Conservation (phyloP, 2,329 filamentous ascomycete species). For the Cladosporium sp. region DNA sequence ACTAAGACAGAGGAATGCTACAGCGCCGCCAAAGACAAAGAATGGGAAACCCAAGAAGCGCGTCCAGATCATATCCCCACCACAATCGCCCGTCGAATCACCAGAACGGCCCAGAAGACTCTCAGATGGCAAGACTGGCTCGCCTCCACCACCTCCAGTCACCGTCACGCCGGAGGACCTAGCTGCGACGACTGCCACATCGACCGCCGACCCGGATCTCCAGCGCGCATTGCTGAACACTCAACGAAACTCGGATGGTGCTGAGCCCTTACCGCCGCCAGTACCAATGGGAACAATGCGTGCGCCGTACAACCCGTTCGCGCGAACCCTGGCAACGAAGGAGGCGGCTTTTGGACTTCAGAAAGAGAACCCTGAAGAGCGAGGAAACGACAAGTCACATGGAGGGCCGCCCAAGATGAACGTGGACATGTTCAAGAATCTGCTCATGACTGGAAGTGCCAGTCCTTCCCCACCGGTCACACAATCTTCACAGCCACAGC, state of each 20-base stretch:
- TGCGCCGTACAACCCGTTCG: conserved; percentile 33
- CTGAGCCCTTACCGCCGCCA: conserved; percentile 14
- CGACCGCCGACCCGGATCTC: conserved; percentile 19
- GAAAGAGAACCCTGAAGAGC: conserved; percentile 1
- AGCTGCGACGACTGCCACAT: conserved; percentile 19
- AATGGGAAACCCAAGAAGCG: conserved; percentile 9
- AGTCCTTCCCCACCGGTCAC: conserved; percentile 20
- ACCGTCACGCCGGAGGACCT: conserved; percentile 9
- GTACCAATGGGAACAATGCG: conserved; percentile 12
- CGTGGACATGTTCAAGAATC: conserved; percentile 69
- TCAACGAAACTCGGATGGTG: conserved; percentile 19
- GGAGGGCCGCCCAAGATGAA: conserved; percentile 49
- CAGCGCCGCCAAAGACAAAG: conserved; percentile 18
- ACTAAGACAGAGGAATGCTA: conserved; percentile 20
- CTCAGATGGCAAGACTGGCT: conserved; percentile 6
- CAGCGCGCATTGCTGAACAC: conserved; percentile 21
- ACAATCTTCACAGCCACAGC: conserved; percentile 13
- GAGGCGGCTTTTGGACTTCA: conserved; percentile 21
- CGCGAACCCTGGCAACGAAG: conserved; percentile 27
- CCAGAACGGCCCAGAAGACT: conserved; percentile 9
- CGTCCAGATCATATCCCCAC: conserved; percentile 11
- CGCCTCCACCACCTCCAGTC: conserved; percentile 5
- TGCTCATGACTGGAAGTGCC: conserved; percentile 67
- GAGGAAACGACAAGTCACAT: conserved; percentile 9
- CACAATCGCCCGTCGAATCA: conserved; percentile 16